These are phyloP conservation scores for Penicillium sumatraense DNA, from an alignment of 2,329 filamentous ascomycete genomes.

Conservation along the genomic window DNA sequence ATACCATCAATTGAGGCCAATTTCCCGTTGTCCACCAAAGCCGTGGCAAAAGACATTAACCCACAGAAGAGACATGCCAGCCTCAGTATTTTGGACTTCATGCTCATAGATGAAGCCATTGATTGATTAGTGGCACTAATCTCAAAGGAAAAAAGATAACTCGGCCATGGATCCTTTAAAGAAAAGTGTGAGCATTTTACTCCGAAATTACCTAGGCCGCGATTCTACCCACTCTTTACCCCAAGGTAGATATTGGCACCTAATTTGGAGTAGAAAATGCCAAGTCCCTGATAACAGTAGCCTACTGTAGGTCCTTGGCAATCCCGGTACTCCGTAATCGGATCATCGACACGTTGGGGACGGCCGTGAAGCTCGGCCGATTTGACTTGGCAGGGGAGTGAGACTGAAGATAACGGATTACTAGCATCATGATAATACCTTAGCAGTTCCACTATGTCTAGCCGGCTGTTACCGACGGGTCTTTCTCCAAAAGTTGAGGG, in stretches of 20 bases:
- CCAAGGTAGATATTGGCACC: neutral
- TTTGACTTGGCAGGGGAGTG: neutral
- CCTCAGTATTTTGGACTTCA: neutral
- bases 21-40: slow-evolving; percentile 12
- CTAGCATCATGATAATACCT: too few species aligned
- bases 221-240: neutral
- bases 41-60: neutral
- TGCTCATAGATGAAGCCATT: neutral
- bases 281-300: neutral
- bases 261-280: too few species aligned
- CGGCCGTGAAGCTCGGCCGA: neutral
- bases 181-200: neutral
- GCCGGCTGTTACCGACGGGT: neutral
- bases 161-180: neutral
- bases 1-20: slow-evolving; percentile 33
- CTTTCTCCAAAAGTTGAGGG: neutral
- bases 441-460: neutral
- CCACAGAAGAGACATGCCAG: neutral
- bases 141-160: too few species aligned
- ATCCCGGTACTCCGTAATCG: neutral
- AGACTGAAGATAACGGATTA: neutral
- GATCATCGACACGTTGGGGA: neutral
- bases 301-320: neutral
- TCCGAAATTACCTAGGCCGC: neutral
- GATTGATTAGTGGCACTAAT: neutral